Conservation (phyloP, 2,329 filamentous ascomycete species). For the Trichoderma breve region DNA sequence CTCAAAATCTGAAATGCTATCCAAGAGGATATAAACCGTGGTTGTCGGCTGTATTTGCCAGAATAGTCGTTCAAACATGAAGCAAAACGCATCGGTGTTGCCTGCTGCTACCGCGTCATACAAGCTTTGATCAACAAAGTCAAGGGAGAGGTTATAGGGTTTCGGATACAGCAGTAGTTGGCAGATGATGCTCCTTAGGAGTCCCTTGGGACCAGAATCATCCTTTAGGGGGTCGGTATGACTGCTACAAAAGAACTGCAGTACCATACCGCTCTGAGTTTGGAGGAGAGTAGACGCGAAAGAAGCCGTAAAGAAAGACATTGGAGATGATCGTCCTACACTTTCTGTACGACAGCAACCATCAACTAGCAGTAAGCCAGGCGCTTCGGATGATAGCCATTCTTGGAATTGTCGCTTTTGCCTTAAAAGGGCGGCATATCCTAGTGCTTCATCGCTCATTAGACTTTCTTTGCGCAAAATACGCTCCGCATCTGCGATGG, state of each 20-base stretch:
- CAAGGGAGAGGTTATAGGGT: not conserved
- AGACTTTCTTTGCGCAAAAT: conserved; percentile 16
- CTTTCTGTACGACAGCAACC: conserved; percentile 5
- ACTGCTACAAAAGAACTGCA: conserved; percentile 11
- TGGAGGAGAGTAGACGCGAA: conserved; percentile 9
- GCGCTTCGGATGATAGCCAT: conserved; percentile 4
- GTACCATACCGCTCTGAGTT: not conserved
- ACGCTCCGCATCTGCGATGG: conserved; percentile 6
- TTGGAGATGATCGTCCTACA: conserved; percentile 7
- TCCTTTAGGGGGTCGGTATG: not conserved
- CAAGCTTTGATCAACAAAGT: conserved; percentile 7
- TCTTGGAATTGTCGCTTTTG: conserved; percentile 9
- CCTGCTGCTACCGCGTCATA: conserved; percentile 5
- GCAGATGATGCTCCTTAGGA: not conserved
- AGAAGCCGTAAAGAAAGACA: conserved; percentile 13
- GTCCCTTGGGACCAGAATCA: not conserved
- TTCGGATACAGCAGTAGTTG: conserved; percentile 12
- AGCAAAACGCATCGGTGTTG: conserved; percentile 10
- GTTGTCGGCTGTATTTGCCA: conserved; percentile 7
- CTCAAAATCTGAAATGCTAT: conserved; percentile 9
- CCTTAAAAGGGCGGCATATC: not conserved
- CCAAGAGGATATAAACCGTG: not conserved
- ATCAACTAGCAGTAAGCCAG: conserved; percentile 5
- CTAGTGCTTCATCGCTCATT: conserved; percentile 15
- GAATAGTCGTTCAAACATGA: conserved; percentile 1